Percentiles rank a stretch among this genome's conserved stretches.
Conservation (phyloP, 257 asterid genomes). For the Henckelia pumila region DNA sequence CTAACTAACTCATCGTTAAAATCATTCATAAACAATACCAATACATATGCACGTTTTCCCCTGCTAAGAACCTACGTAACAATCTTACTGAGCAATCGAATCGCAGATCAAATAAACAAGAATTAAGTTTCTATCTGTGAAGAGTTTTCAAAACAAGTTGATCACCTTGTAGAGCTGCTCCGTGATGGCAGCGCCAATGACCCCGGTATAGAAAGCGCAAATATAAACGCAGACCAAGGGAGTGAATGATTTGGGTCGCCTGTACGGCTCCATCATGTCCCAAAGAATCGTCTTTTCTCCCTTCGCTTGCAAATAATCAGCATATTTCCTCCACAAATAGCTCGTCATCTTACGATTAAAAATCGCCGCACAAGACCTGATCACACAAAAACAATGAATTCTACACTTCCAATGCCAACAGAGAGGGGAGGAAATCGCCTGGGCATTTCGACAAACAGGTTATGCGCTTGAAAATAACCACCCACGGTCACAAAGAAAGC, state of each 20-base stretch:
- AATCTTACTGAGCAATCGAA: not conserved
- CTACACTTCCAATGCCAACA: not conserved
- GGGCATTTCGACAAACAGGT: conserved; percentile 33
- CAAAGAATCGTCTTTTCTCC: conserved; percentile 83
- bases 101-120: not conserved
- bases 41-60: not conserved
- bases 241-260: conserved; percentile 77
- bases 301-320: conserved; percentile 64
- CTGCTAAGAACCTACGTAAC: not conserved
- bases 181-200: conserved; percentile 78
- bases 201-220: conserved; percentile 81
- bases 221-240: conserved; percentile 70
- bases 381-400: conserved; percentile 17
- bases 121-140: conserved; percentile 4
- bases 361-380: conserved; percentile 16
- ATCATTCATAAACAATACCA: not conserved
- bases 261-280: conserved; percentile 90
- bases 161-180: conserved; percentile 79
- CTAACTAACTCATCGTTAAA: not conserved
- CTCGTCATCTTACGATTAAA: conserved; percentile 42
- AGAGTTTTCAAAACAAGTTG: not conserved
- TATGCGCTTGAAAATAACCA: not conserved
- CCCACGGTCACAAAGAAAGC: no score
- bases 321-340: conserved; percentile 86
- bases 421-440: not conserved